Conservation (phyloP, 108 stramenopile species). For the Phaeodactylum tricornutum region DNA sequence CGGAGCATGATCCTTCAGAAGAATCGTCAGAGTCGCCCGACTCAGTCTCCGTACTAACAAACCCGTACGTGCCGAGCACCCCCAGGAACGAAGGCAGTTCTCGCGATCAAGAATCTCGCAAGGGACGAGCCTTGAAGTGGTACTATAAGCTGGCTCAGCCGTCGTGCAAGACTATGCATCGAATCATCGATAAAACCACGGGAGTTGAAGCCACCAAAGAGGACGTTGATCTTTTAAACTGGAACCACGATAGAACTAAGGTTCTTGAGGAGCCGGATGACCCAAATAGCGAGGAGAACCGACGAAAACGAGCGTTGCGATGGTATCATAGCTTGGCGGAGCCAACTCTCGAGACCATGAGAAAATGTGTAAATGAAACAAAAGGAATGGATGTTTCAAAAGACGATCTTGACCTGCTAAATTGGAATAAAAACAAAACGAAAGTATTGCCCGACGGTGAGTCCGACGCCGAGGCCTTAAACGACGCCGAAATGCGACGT, state of each 20-base stretch:
- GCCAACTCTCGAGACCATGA: slow-evolving; percentile 1
- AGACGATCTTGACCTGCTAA: background rate
- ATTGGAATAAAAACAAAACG: background rate
- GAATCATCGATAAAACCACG: background rate
- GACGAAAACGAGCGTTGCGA: background rate
- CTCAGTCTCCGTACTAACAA: too few relatives aligned
- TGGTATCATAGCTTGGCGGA: background rate
- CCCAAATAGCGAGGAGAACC: too few relatives aligned
- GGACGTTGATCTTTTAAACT: background rate
- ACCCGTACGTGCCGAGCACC: too few relatives aligned
- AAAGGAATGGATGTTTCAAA: slow-evolving; percentile 3
- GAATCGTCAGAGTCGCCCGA: too few relatives aligned
- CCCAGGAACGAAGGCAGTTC: too few relatives aligned
- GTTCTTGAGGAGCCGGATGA: too few relatives aligned
- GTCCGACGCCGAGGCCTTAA: background rate
- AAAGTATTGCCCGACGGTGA: background rate
- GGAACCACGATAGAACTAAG: background rate
- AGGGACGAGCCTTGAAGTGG: background rate
- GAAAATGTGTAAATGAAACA: background rate
- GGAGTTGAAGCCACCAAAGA: background rate
- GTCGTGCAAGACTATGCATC: background rate
- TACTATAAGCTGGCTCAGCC: background rate
- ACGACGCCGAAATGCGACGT: background rate
- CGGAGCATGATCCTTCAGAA: too few relatives aligned
- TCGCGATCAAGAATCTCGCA: too few relatives aligned